A percentile compares a stretch with the other conserved stretches of the same genome.
phyloP scores from a whole-genome alignment of 1,284 basidiomycete species.

The Amylostereum areolatum region DNA sequence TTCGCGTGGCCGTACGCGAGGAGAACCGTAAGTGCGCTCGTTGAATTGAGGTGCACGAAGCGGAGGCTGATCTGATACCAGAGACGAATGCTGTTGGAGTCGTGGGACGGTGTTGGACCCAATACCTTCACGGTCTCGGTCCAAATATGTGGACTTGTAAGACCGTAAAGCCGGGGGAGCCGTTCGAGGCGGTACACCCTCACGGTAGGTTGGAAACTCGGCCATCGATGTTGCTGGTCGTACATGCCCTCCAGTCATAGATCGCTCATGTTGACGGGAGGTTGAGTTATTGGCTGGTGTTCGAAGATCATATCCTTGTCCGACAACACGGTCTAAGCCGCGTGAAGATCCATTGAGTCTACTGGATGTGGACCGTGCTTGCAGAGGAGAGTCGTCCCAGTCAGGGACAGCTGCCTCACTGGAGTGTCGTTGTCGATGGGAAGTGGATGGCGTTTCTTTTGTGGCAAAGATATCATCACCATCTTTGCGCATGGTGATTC shows the following conservation, averaged over 20 bases:
- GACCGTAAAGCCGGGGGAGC: constrained; percentile 29
- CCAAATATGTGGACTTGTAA: constrained; percentile 25
- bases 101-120: constrained; percentile 6
- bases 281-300: constrained; percentile 9
- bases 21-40: constrained; percentile 15
- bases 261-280: neutral
- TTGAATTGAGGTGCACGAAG: constrained; percentile 7
- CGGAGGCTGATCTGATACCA: constrained; percentile 2
- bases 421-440: constrained; percentile 6
- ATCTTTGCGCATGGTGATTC: constrained; percentile 40
- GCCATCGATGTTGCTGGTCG: constrained; percentile 52
- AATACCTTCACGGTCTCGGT: constrained; percentile 16
- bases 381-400: constrained; percentile 16
- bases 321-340: neutral
- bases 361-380: neutral
- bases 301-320: constrained; percentile 5
- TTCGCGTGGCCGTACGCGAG: constrained; percentile 6
- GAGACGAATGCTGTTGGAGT: constrained; percentile 1
- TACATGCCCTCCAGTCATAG: constrained; percentile 10
- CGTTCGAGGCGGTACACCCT: constrained; percentile 23
- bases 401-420: neutral
- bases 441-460: constrained; percentile 5
- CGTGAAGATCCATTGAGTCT: constrained; percentile 5
- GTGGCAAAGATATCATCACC: constrained; percentile 33
- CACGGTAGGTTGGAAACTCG: constrained; percentile 26